Base-by-base conservation (phyloP, 805 yeast genomes). In the Wickerhamomyces alni region DNA sequence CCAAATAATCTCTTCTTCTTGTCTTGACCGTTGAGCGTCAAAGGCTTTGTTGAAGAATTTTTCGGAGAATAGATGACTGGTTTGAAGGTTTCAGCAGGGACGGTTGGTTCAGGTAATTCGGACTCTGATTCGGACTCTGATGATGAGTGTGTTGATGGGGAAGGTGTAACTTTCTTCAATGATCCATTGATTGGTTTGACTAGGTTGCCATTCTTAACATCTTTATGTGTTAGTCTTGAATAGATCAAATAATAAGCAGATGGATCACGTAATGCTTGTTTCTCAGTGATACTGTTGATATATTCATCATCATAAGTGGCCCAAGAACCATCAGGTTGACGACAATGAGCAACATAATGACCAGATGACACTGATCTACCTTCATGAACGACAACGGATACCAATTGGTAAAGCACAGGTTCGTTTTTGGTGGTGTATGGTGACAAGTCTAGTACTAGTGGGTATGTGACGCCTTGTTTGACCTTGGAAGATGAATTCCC, bases 281-380 rank as follows among this genome's bases (percentile, higher is more conserved):
- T 70, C 52, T 86, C 93, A 27, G 81, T 70, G 39, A 86, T 79
- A 43, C 69, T 70, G 54, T 86, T 83, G 49, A 87, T 79, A 54
- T 82, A 78, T 54, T 93, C 99, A 58, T 93, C 99, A 58, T 93
- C 98, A 61, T 91, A 93, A 9, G 87, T 81, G 22, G 87, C 81
- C 99, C 98, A 93, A 2, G 82, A 64, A 2, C 88, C 91, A 61
- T 86, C 93, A 1, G 97, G 95, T 61, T 89, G 96, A 46, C 83
- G 75, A 57, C 96, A 86, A 57, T 86, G 87, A 1, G 95, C 85
- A 43, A 88, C 76, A 55, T 93, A 93, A 61, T 93, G 99, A 4
- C 99, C 99, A 3, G 93, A 80, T 33, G 88, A 80, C 12, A 89
- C 80, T 2, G 96, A 84, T 46, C 98, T 71, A 30, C 99, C 99